These are phyloP conservation scores for Coemansia sp. DNA, from an alignment of 371 early-diverging fungal species.

Conservation along the genomic window DNA sequence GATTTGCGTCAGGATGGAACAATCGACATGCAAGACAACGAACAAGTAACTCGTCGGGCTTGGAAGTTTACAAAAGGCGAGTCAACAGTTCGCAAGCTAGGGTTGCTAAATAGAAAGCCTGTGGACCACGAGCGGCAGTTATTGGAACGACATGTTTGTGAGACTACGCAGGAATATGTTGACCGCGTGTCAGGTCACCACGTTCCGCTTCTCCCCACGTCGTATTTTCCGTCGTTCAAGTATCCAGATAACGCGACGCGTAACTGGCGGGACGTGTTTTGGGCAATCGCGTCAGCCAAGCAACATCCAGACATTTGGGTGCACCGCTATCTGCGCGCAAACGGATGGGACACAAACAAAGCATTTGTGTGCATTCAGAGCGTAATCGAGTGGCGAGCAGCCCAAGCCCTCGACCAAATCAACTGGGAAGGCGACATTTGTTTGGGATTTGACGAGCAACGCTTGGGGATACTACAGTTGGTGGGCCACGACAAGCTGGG, in stretches of 20 bases:
- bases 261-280: conserved; percentile 28
- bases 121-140: conserved; percentile 9
- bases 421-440: conserved; percentile 36
- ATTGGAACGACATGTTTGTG: conserved; percentile 32
- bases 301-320: conserved; percentile 43
- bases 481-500: conserved; percentile 35
- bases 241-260: conserved; percentile 22
- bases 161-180: conserved; percentile 39
- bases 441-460: conserved; percentile 28
- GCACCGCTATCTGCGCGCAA: conserved; percentile 23
- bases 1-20: conserved; percentile 4
- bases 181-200: conserved; percentile 18
- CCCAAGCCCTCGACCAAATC: conserved; percentile 28
- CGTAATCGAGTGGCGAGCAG: conserved; percentile 37
- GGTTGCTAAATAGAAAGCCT: conserved; percentile 4
- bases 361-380: conserved; percentile 21
- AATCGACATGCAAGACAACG: conserved; percentile 5
- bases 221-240: conserved; percentile 31
- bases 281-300: conserved; percentile 25
- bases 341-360: conserved; percentile 32
- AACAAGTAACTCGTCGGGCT: conserved; percentile 19
- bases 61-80: conserved; percentile 43
- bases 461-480: conserved; percentile 29
- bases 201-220: conserved; percentile 22
- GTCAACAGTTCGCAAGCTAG: conserved; percentile 12